Evolutionary conservation across 495 filamentous ascomycete genomes (phyloP), one percentile per base, ranked within the genome.

Genomic region (Lepraria neglecta): DNA sequence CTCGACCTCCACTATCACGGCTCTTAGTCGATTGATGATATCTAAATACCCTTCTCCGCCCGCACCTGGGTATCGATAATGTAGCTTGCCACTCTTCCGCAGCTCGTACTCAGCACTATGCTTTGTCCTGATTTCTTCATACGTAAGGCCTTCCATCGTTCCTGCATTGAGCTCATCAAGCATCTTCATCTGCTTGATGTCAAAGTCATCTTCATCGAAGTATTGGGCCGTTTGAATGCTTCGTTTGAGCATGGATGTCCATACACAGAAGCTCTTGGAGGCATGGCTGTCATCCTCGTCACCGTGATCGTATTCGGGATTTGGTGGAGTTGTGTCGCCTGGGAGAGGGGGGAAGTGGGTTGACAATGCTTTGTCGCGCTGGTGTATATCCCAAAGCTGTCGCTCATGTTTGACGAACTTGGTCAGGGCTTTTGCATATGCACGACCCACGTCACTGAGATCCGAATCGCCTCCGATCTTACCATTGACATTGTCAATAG

Each of bases 151-250:
- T 73, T 98, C 94, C 78, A 96, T 94, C 44, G 79, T 80, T 17
- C 94, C 94, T 1, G 92, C 88, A 68, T 96, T 89, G 44, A 98
- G 85, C 70, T 98, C 94, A 67, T 98, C 95, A 17, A 98, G 83
- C 91, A 97, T 96, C 66, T 89, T 89, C 90, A 95, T 96, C 66
- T 95, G 85, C 77, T 98, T 98, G 68, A 92, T 84, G 64, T 97
- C 94, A 69, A 90, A 98, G 28, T 97, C 90, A n/a, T 98, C 94
- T 63, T 97, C 94, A 58, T 90, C 87, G 72, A 97, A 98, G 69
- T 86, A 84, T 57, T 91, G 81, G 0, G 88, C 90, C 1, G 91
- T 92, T 67, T 95, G 81, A 52, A 92, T 81, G 55, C 87, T 88
- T 51, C 94, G 86, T 67, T 88, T 86, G 66, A 98, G 83, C 92